These are phyloP conservation scores for Chrysopogon serrulatus DNA, from an alignment of 176 grass and related monocot genomes.

Conservation along the genomic window DNA sequence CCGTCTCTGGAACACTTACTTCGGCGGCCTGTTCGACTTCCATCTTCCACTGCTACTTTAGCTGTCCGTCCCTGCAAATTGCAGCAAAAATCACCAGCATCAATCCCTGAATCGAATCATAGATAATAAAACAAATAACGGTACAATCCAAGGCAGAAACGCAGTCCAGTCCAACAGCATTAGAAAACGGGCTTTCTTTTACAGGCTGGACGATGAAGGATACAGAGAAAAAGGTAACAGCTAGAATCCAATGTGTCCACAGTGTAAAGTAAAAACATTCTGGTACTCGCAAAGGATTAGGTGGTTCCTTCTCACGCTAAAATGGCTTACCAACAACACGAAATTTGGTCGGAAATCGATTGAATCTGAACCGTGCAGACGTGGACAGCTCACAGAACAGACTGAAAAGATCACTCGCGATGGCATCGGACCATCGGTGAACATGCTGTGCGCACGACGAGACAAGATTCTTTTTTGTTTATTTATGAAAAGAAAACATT, in stretches of 20 bases:
- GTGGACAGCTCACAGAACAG: neutral
- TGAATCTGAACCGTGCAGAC: neutral
- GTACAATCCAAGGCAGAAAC: neutral
- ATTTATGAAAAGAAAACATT: neutral
- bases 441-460: neutral
- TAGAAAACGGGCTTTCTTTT: slow-evolving; percentile 16
- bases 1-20: slow-evolving; percentile 8
- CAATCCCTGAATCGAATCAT: neutral
- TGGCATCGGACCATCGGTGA: neutral
- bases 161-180: neutral
- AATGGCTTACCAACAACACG: slow-evolving; percentile 1
- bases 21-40: slow-evolving; percentile 27
- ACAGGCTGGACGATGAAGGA: slow-evolving; percentile 29
- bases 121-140: neutral
- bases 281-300: neutral
- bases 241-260: neutral
- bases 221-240: slow-evolving; percentile 8
- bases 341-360: neutral
- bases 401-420: neutral
- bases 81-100: slow-evolving; percentile 6
- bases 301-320: neutral
- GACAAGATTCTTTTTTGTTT: neutral
- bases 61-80: slow-evolving; percentile 24
- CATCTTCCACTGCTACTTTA: slow-evolving; percentile 10
- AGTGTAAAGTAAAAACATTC: slow-evolving; percentile 7